phyloP scores from a whole-genome alignment of 495 filamentous ascomycete genomes.

The Peziza echinospora region DNA sequence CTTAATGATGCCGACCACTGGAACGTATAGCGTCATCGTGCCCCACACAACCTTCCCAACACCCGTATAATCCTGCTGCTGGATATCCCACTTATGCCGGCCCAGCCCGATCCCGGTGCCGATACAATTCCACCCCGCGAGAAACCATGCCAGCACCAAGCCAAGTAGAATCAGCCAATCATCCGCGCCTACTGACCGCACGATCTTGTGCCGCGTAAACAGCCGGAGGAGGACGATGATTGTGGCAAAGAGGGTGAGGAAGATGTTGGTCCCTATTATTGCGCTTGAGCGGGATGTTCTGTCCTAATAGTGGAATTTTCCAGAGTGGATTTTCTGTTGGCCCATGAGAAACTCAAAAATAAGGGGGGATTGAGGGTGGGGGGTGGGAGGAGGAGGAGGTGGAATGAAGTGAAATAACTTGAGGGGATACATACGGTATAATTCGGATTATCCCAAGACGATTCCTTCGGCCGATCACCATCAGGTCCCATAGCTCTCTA shows the following conservation, averaged over 20 bases:
- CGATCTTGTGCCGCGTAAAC: background rate
- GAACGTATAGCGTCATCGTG: background rate
- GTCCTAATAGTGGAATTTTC: too few relatives aligned
- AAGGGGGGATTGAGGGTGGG: too few relatives aligned
- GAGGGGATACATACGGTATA: too few relatives aligned
- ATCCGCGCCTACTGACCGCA: background rate
- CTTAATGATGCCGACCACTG: background rate
- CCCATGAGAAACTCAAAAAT: too few relatives aligned
- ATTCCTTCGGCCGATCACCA: too few relatives aligned
- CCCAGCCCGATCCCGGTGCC: background rate
- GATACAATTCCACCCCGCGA: background rate
- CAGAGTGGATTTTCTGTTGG: too few relatives aligned
- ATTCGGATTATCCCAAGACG: too few relatives aligned
- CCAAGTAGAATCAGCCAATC: background rate
- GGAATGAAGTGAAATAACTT: too few relatives aligned
- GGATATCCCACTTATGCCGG: background rate
- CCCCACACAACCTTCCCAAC: background rate
- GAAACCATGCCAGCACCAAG: background rate
- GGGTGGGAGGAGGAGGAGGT: too few relatives aligned
- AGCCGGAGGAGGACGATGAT: background rate
- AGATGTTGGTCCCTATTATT: background rate
- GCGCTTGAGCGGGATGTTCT: background rate
- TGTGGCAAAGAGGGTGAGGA: background rate
- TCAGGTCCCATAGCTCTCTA: too few relatives aligned
- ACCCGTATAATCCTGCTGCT: background rate